Evolutionary conservation across 2,329 filamentous ascomycete species (phyloP).

Genomic region (Teratosphaeria nubilosa): DNA sequence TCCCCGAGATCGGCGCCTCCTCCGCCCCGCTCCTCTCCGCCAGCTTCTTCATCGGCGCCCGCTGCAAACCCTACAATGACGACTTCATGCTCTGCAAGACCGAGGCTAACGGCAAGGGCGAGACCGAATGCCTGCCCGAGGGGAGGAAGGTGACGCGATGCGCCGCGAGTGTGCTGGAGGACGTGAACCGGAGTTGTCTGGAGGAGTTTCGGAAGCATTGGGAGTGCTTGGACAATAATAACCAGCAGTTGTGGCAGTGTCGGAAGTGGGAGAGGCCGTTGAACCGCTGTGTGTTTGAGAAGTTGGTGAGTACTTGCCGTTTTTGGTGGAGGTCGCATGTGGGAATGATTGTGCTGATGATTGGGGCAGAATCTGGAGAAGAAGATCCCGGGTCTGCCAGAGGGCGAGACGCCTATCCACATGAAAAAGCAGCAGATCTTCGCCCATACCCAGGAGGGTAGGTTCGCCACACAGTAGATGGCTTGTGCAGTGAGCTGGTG

Average conservation of each 20-base stretch:
- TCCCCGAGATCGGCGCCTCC: slow-evolving; percentile 85
- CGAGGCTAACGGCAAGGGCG: slow-evolving; percentile 79
- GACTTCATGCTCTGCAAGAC: slow-evolving; percentile 99
- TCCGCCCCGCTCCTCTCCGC: slow-evolving; percentile 88
- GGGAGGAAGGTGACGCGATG: slow-evolving; percentile 93
- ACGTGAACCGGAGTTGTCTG: slow-evolving; percentile 92
- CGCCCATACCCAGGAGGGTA: slow-evolving; percentile 12
- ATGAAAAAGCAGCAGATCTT: slow-evolving; percentile 37
- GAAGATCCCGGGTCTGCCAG: slow-evolving; percentile 41
- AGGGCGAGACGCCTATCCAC: slow-evolving; percentile 40
- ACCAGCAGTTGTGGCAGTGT: slow-evolving; percentile 96
- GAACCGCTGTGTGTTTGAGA: slow-evolving; percentile 93
- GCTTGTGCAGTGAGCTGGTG: neutral
- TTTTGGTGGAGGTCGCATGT: neutral
- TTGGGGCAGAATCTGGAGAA: slow-evolving; percentile 40
- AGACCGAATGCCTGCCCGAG: slow-evolving; percentile 92
- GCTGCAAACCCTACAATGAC: slow-evolving; percentile 93
- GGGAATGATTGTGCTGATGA: neutral
- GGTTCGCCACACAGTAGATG: neutral
- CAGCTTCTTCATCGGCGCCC: slow-evolving; percentile 91
- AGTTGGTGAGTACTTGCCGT: slow-evolving; percentile 60
- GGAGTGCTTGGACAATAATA: slow-evolving; percentile 93
- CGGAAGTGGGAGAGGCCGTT: slow-evolving; percentile 76
- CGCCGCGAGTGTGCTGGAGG: slow-evolving; percentile 89
- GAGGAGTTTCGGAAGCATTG: slow-evolving; percentile 87